Base-by-base conservation (phyloP, 768 basidiomycete species). In the Lactarius evosmus region DNA sequence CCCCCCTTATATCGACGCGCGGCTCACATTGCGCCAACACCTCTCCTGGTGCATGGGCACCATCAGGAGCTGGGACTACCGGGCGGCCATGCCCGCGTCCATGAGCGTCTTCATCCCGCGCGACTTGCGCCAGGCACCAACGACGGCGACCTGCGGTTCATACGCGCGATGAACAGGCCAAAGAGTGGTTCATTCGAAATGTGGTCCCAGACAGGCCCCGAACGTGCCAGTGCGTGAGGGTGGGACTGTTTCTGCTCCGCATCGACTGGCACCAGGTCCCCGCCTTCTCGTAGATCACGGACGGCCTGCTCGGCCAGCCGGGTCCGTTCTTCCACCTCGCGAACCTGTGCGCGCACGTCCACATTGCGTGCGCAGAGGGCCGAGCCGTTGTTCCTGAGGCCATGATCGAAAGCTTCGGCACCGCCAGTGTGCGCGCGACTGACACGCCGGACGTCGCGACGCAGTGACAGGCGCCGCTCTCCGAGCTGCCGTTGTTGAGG, bases 261-360 rank as follows among this genome's bases (percentile, higher is more conserved):
- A 58, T 63, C 19, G 56, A 63, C 33, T 63, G 62, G 62, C 51
- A 5, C 11, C 27, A 46, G 19, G 58, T 56, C 12, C 62, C 62
- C 32, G 40, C 56, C 25, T 56, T 58, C 33, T 51, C 56, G 22
- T 41, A 17, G 4, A 25, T 38, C 11, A 56, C 56, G 56, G 36
- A 7, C 7, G 52, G 29, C 9, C 9, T 63, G 52, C 50, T 54
- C 30, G 62, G 50, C 11, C 62, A 58, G 25, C 46, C 62, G 56
- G 58, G 62, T 33, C 62, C 62, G 19, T 63, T 63, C 12, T 58
- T 58, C 51, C 62, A 63, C 56, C 40, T 63, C 40, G 40, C 40
- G 1, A 25, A 32, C 14, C 41, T 63, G 51, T 63, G 62, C 51
- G 25, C 19, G 14, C 30, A 54, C 14, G 16, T 63, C 40, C 30